Base-by-base conservation (phyloP, 805 yeast genomes). In the Saturnispora silvae region DNA sequence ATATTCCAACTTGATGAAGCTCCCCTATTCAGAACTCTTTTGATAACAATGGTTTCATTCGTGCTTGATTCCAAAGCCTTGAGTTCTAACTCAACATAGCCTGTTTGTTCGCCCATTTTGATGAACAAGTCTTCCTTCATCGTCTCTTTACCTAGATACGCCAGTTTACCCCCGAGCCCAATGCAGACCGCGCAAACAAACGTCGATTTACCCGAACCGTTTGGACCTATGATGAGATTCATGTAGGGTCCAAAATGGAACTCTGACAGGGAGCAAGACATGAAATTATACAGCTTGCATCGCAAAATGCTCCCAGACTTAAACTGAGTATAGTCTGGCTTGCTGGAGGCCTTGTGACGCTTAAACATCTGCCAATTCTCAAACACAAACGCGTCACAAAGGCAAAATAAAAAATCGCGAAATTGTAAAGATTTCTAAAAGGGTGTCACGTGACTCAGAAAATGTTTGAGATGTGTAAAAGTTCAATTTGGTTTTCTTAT, bases 121-220 rank as follows among this genome's bases (percentile, higher is more conserved):
- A 92, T 78, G 61, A 83, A 84, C 18, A 77, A 77, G 26, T 66
- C 65, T 3, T 76, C 54, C 29, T 68, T 73, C 61, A 72, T 56
- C 52, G 72, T 53, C 64, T 80, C 63, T 70, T 81, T 60, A 4
- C 92, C 94, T 41, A 87, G 70, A 30, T 75, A 61, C 28, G 73
- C 82, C 17, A 82, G 69, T 50, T 71, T 75, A 1, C 96, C 97
- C 1, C 80, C 89, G 14, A 92, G 60, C 0, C 96, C 95, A 24
- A 92, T 64, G 52, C 95, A 89, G 1, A 89, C 73, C 0, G 96
- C 97, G 42, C 96, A 83, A 4, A 92, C 87, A 49, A 92, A 73
- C 0, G 97, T 85, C 27, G 92, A 78, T 51, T 92, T 92, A 5
- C 98, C 98, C 0, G 95, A 74, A 25, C 99, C 99, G 54, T 92